Evolutionary conservation across 202 grass and related monocot species (phyloP).

Genomic region (Eragrostis tef): DNA sequence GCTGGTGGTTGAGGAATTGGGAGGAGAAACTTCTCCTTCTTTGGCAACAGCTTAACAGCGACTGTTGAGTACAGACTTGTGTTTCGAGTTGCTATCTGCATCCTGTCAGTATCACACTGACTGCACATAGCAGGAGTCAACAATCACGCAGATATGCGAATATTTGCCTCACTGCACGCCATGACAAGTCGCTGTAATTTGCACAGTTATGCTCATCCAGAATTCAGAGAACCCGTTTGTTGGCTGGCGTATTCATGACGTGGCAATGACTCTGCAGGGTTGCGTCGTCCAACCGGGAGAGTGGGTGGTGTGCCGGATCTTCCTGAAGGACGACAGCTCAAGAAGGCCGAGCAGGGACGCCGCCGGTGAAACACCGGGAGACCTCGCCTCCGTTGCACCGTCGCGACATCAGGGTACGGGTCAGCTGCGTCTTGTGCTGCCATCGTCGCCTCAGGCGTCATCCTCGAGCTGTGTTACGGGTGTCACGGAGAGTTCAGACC

Average conservation of each 20-base stretch:
- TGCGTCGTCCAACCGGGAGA: constrained; percentile 21
- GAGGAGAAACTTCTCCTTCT: neutral
- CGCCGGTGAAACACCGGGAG: neutral
- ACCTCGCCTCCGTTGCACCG: too few species aligned
- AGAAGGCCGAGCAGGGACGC: neutral
- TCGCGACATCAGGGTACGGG: neutral
- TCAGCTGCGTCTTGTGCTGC: neutral
- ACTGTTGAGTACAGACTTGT: neutral
- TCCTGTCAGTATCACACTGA: constrained; percentile 1
- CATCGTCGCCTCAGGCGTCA: constrained; percentile 33
- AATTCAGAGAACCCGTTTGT: neutral
- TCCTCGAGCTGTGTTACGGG: constrained; percentile 62
- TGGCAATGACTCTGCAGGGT: constrained; percentile 20
- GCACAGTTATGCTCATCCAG: neutral
- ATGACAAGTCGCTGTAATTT: constrained; percentile 26
- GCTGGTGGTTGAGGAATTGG: neutral
- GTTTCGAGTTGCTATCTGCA: neutral
- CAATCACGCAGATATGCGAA: constrained; percentile 19
- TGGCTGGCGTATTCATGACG: neutral
- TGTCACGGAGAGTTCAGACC: constrained; percentile 43
- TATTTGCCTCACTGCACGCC: neutral
- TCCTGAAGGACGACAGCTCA: constrained; percentile 39
- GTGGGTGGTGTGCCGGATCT: constrained; percentile 63
- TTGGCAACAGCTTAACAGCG: constrained; percentile 35
- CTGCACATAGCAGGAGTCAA: constrained; percentile 8